Evolutionary conservation across 768 basidiomycete genomes (phyloP).

Genomic region (Lactarius sanguifluus): DNA sequence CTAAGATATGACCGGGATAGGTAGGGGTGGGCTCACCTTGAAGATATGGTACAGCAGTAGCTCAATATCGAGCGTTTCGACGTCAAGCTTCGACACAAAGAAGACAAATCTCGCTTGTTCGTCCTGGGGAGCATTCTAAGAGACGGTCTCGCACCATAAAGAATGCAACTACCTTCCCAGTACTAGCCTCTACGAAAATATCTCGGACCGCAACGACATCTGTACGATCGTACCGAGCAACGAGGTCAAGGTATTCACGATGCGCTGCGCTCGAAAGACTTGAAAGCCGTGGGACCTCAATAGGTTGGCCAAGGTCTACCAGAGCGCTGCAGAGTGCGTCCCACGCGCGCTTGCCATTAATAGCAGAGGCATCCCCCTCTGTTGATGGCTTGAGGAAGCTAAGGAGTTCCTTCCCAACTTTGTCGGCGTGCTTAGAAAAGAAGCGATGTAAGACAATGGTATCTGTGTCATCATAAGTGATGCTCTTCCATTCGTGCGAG

Average conservation of each 20-base stretch:
- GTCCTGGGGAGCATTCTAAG: conserved; percentile 35
- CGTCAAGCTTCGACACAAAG: conserved; percentile 67
- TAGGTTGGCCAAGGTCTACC: conserved; percentile 71
- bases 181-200: conserved; percentile 60
- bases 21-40: conserved; percentile 48
- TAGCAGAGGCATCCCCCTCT: conserved; percentile 53
- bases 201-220: conserved; percentile 61
- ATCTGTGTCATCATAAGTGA: conserved; percentile 82
- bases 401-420: conserved; percentile 83
- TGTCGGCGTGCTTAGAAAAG: conserved; percentile 81
- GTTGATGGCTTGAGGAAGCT: conserved; percentile 61
- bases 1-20: not conserved
- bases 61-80: conserved; percentile 78
- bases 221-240: conserved; percentile 60
- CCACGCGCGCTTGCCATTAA: conserved; percentile 80
- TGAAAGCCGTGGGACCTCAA: conserved; percentile 67
- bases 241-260: conserved; percentile 63
- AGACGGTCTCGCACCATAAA: not conserved
- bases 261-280: conserved; percentile 49
- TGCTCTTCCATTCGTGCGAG: conserved; percentile 66
- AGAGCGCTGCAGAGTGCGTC: conserved; percentile 75
- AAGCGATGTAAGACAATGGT: conserved; percentile 81
- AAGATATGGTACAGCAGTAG: conserved; percentile 75
- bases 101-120: conserved; percentile 57
- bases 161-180: conserved; percentile 43